Evolutionary conservation across 2,329 filamentous ascomycete genomes (phyloP).

Genomic region (Fusarium abutilonis): DNA sequence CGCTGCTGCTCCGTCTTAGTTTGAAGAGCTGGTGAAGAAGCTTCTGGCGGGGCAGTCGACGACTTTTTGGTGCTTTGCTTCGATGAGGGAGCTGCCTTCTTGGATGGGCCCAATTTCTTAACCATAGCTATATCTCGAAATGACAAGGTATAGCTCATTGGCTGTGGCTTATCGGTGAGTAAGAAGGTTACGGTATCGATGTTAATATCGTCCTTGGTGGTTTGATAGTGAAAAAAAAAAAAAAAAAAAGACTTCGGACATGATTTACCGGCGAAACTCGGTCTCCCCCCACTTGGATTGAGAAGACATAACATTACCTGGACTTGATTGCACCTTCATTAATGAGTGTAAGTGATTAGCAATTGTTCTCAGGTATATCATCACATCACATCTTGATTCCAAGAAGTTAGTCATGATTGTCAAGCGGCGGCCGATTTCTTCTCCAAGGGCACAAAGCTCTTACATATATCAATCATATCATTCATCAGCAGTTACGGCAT

Average conservation of each 20-base stretch:
- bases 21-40: slow-evolving; percentile 31
- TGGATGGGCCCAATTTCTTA: slow-evolving; percentile 40
- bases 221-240: slow-evolving; percentile 17
- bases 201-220: slow-evolving; percentile 10
- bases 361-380: slow-evolving; percentile 20
- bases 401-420: slow-evolving; percentile 5
- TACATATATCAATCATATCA: slow-evolving; percentile 33
- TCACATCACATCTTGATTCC: slow-evolving; percentile 18
- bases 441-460: slow-evolving; percentile 10
- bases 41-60: slow-evolving; percentile 19
- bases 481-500: slow-evolving; percentile 39
- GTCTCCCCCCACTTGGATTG: slow-evolving; percentile 22
- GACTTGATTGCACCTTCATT: neutral
- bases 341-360: slow-evolving; percentile 20
- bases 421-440: slow-evolving; percentile 7
- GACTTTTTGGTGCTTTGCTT: slow-evolving; percentile 34
- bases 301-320: slow-evolving; percentile 3
- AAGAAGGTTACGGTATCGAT: slow-evolving; percentile 4
- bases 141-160: slow-evolving; percentile 10
- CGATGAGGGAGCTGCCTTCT: slow-evolving; percentile 31
- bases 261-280: slow-evolving; percentile 22
- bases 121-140: slow-evolving; percentile 35
- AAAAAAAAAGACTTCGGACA: slow-evolving; percentile 17
- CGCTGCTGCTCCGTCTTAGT: slow-evolving; percentile 64
- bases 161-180: slow-evolving; percentile 1